Evolutionary conservation across 805 yeast species (phyloP).

Genomic region (Sporopachydermia lactativora): DNA sequence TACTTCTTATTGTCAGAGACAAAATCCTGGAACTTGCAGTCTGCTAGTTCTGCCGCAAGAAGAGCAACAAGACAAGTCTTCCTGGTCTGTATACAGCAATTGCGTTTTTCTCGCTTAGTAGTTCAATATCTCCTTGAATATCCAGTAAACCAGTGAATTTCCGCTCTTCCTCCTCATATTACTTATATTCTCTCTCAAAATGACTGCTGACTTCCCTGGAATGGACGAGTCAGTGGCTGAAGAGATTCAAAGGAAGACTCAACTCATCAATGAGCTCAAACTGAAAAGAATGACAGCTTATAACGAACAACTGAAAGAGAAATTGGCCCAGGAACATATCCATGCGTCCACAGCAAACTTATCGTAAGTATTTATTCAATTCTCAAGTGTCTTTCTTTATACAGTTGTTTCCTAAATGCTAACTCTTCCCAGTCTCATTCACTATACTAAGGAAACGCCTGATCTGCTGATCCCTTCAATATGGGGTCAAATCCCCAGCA

Average conservation of each 20-base stretch:
- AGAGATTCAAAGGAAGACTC: constrained; percentile 1
- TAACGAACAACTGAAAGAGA: background rate
- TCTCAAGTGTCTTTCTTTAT: background rate
- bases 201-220: background rate
- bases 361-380: background rate
- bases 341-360: background rate
- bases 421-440: constrained; percentile 6
- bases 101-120: too few species aligned
- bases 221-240: background rate
- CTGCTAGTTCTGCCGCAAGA: too few species aligned
- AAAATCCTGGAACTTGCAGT: too few species aligned
- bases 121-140: too few species aligned
- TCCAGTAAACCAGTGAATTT: too few species aligned
- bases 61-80: too few species aligned
- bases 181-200: too few species aligned
- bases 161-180: too few species aligned
- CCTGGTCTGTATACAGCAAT: too few species aligned
- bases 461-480: constrained; percentile 11
- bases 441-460: constrained; percentile 9
- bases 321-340: background rate
- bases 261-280: background rate
- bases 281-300: background rate
- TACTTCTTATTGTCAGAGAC: too few species aligned
- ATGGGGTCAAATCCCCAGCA: constrained; percentile 10
- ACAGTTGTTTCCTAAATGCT: background rate